Base-by-base conservation (phyloP, 1,284 basidiomycete genomes). In the Cryptococcus maquisensis region DNA sequence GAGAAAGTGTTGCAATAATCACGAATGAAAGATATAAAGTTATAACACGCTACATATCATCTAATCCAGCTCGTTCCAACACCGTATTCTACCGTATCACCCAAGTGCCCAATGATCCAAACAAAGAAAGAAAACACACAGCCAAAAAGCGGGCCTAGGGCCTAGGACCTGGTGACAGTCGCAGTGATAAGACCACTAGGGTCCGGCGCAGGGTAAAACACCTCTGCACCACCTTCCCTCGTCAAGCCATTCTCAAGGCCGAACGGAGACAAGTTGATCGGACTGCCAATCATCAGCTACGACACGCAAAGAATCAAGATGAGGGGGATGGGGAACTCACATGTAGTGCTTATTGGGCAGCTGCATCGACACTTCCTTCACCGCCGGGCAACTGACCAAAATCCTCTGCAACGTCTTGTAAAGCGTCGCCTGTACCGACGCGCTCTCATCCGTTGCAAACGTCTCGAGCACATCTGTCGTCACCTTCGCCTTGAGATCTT, bases 311-410 rank as follows among this genome's bases (percentile, higher is more conserved):
- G 1, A 9, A 24, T 23, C n/a, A 32, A 40, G 45, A 15, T 47
- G 20, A 18, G 8, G 16, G 13, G 21, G 21, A 47, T n/a, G n/a
- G n/a, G n/a, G 18, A 4, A 67, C 76, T 60, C 60, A 87, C 64
- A 95, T 83, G 73, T 92, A 95, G 72, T 95, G 92, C 78, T 92
- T 94, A 82, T 98, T 98, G 9, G 94, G 94, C 28, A 96, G 80
- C 47, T 79, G 78, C 77, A 94, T 96, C 26, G 81, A 80, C 39
- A 90, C 86, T 9, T 77, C 77, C 46, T 80, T 70, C 20, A 96
- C 81, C 3, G 79, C 79, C 21, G 72, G 71, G 69, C 90, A 87
- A 69, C 86, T 82, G 6, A 74, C 74, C 28, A 95, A 77, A 58
- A 96, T 81, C 6, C 81, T 80, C 62, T 87, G 82, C 1, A 82